Percentiles rank a stretch among this genome's conserved stretches.
phyloP scores from a whole-genome alignment of 2,329 filamentous ascomycete genomes.

The Ophiostoma pallidulum region DNA sequence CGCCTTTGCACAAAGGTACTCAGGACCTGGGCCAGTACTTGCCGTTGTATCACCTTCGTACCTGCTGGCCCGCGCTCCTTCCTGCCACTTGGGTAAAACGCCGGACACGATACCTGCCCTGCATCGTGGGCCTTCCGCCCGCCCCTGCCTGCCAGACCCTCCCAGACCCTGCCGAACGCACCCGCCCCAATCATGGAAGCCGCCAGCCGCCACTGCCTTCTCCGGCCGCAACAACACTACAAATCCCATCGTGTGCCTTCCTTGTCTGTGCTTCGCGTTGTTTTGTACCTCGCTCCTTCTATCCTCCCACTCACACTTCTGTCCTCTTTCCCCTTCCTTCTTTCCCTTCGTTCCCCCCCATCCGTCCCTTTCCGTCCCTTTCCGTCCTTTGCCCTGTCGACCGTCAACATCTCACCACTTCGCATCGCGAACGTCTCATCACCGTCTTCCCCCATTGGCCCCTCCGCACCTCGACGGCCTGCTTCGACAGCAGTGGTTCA shows the following conservation, averaged over 20 bases:
- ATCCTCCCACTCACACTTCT: neutral
- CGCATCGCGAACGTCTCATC: neutral
- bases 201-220: conserved; percentile 7
- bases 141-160: conserved; percentile 3
- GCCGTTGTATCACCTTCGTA: too few relatives aligned
- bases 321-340: neutral
- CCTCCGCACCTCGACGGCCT: neutral
- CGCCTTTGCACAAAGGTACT: neutral
- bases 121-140: too few relatives aligned
- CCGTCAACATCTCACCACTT: neutral
- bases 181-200: conserved; percentile 5
- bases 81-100: too few relatives aligned
- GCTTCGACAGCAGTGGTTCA: conserved; percentile 9
- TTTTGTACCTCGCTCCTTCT: conserved; percentile 1
- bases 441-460: neutral
- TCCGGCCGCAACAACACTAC: neutral
- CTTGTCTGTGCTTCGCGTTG: neutral
- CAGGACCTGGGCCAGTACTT: neutral
- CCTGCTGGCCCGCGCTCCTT: too few relatives aligned
- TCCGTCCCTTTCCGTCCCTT: neutral
- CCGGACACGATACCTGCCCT: too few relatives aligned
- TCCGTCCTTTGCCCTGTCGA: neutral
- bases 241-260: neutral
- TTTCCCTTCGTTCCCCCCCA: neutral
- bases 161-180: conserved; percentile 9